These are phyloP conservation scores for Pyrenophora tritici-repentis DNA, from an alignment of 2,329 filamentous ascomycete species.

Conservation along the genomic window DNA sequence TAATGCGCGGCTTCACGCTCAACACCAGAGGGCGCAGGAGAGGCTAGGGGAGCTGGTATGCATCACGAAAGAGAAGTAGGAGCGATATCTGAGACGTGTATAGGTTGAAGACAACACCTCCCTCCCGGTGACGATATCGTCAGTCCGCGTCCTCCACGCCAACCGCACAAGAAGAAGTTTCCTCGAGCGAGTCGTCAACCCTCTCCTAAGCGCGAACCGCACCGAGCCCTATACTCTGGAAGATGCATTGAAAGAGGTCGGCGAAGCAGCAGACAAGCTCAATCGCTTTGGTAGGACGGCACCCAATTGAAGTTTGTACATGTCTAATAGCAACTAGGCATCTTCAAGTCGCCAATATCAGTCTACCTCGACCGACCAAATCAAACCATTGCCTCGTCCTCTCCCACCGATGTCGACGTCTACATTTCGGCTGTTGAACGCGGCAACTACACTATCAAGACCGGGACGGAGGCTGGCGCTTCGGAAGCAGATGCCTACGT, in stretches of 20 bases:
- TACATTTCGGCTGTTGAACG: constrained; percentile 79
- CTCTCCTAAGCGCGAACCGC: constrained; percentile 71
- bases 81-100: constrained; percentile 11
- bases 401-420: constrained; percentile 79
- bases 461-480: constrained; percentile 91
- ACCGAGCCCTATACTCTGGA: constrained; percentile 75
- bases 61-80: constrained; percentile 4
- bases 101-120: constrained; percentile 82
- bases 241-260: constrained; percentile 73
- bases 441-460: constrained; percentile 84
- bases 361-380: constrained; percentile 81
- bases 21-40: constrained; percentile 66
- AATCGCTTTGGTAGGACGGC: constrained; percentile 71
- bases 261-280: constrained; percentile 73
- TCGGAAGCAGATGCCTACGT: constrained; percentile 92
- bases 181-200: constrained; percentile 78
- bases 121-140: constrained; percentile 84
- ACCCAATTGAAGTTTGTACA: constrained; percentile 2
- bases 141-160: constrained; percentile 81
- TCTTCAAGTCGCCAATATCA: constrained; percentile 82
- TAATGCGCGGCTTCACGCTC: constrained; percentile 62
- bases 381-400: constrained; percentile 68
- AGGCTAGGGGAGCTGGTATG: constrained; percentile 69
- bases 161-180: constrained; percentile 82
- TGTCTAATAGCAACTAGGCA: constrained; percentile 61